These are phyloP conservation scores for Haplographium delicatum DNA, from an alignment of 495 filamentous ascomycete genomes.

Conservation along the genomic window DNA sequence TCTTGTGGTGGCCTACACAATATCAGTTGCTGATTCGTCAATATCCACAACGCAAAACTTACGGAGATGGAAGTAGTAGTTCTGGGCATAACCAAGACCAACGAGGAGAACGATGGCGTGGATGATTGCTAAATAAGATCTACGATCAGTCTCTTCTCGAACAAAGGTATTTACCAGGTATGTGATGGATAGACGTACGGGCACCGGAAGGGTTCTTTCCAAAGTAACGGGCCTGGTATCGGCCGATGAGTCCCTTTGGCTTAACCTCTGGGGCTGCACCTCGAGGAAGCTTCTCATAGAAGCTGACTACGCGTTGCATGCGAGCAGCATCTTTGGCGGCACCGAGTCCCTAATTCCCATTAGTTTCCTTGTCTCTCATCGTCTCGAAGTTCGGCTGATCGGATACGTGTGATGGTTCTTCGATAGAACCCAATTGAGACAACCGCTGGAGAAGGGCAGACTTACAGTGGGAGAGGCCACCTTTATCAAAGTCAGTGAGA, in stretches of 20 bases:
- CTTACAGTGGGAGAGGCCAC: constrained; percentile 92
- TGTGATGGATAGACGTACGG: constrained; percentile 58
- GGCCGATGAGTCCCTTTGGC: constrained; percentile 69
- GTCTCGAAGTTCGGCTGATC: background rate
- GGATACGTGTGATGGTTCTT: background rate
- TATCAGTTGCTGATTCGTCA: constrained; percentile 29
- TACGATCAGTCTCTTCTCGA: background rate
- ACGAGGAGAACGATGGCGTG: constrained; percentile 76
- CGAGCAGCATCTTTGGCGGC: constrained; percentile 89
- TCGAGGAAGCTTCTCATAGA: constrained; percentile 96
- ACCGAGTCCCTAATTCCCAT: constrained; percentile 70
- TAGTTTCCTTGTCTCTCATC: constrained; percentile 12
- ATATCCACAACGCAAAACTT: constrained; percentile 36
- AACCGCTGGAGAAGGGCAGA: constrained; percentile 14
- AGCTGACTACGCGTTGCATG: constrained; percentile 93
- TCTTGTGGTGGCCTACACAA: constrained; percentile 92
- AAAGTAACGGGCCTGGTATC: constrained; percentile 93
- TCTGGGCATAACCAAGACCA: constrained; percentile 81
- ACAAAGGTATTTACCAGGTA: too few relatives aligned
- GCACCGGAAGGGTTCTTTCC: constrained; percentile 80
- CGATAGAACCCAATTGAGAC: background rate
- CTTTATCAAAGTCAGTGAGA: constrained; percentile 35
- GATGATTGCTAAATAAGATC: constrained; percentile 60
- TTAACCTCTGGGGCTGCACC: constrained; percentile 77
- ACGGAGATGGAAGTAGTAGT: constrained; percentile 99